These are phyloP conservation scores for Curvularia eragrostidis DNA, from an alignment of 2,329 filamentous ascomycete genomes.

Conservation along the genomic window DNA sequence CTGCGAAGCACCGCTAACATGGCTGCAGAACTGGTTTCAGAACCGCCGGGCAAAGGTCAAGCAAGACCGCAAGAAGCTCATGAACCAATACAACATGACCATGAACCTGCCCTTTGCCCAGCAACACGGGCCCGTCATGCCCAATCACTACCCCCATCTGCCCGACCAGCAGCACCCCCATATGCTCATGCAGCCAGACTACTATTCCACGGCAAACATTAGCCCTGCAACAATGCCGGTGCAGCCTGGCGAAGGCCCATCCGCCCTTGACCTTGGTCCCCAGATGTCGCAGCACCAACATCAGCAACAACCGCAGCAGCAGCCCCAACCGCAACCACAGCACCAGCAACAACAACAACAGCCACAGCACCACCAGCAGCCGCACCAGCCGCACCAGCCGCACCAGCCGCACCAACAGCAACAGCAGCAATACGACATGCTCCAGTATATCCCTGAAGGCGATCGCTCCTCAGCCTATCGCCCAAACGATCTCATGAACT, in stretches of 20 bases:
- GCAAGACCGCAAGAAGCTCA: constrained; percentile 59
- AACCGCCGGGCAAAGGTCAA: constrained; percentile 61
- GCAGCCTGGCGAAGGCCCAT: constrained; percentile 40
- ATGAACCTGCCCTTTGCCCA: constrained; percentile 39
- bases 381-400: constrained; percentile 17
- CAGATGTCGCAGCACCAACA: constrained; percentile 39
- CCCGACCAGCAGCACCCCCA: constrained; percentile 36
- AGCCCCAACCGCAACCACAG: constrained; percentile 26
- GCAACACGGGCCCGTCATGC: constrained; percentile 33
- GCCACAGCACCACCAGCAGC: constrained; percentile 26
- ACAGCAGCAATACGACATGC: constrained; percentile 46
- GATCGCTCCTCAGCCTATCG: constrained; percentile 36
- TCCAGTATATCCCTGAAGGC: constrained; percentile 45
- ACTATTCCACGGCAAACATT: constrained; percentile 43
- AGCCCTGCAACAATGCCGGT: constrained; percentile 45
- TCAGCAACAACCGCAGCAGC: constrained; percentile 40
- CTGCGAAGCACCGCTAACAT: constrained; percentile 38
- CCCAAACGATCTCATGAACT: constrained; percentile 46
- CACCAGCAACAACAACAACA: constrained; percentile 40
- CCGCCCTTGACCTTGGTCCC: constrained; percentile 39
- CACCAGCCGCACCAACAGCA: constrained; percentile 16
- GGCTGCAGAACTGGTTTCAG: constrained; percentile 60
- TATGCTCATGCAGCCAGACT: constrained; percentile 39
- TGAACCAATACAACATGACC: constrained; percentile 48
- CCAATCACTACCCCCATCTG: constrained; percentile 25